Base-by-base conservation (phyloP, 2,329 filamentous ascomycete species). In the Aspergillus proliferans region DNA sequence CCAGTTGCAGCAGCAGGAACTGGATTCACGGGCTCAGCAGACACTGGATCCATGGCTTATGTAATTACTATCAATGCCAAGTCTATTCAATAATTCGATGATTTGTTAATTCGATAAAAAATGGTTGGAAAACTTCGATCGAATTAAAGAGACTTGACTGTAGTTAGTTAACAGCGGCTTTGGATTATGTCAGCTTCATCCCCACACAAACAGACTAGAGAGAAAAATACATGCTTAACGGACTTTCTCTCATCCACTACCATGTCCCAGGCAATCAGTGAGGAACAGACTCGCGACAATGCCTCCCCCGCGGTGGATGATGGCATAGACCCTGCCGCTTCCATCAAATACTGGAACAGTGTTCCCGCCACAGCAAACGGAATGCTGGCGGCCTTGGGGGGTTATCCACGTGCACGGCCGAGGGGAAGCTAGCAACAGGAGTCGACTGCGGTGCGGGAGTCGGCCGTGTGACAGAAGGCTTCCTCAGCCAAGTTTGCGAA, bases 401-500 rank as follows among this genome's bases (percentile, higher is more conserved):
- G 79, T 51, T 89, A 68, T 74, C 52, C 12, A 28, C 47, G 8
- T 52, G 51, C 22, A 30, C 48, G 36, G 49, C 48, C 1, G 45
- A 50, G 8, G 56, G 54, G 7, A 58, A 58, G 19, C 42, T 66
- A 1, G 15, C 36, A 6, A 62, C 72, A n/a, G 78, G 72, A 2
- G 78, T 77, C 12, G 82, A 84, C 61, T 82, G 80, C 55, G 81
- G 82, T 18, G 82, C 82, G 0, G 81, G 91, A 0, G 94, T 95
- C 49, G 92, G 91, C 0, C 78, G 92, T 39, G 80, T 96, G 51
- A 95, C 89, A 0, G 78, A 85, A 49, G 87, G 86, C 0, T 76
- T 96, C 3, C 75, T 96, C n/a, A 70, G 85, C 24, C 75, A 81
- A 21, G 72, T 92, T 1, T 84, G 85, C n/a, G 73, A 81, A 14